Base-by-base conservation (phyloP, 306 rosid species). In the Hylodesmum podocarpum region DNA sequence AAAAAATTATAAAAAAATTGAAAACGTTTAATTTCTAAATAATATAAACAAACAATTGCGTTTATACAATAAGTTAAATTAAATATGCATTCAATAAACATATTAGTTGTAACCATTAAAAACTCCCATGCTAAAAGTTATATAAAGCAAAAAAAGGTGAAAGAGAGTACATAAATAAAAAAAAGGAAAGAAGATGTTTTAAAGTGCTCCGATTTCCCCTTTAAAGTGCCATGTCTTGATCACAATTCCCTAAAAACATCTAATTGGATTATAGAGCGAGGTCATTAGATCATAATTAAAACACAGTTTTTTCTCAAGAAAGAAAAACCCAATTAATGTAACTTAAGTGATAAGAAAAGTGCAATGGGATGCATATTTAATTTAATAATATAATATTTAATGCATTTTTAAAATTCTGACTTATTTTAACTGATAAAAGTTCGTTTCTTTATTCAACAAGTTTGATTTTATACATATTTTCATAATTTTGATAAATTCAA, bases 291-390 rank as follows among this genome's bases (percentile, higher is more conserved):
- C 64, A 70, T 41, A 67, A 7, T 55, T 9, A 29, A 57, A 34
- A 16, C 9, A 34, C 6, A 34, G 12, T 16, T 49, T 49, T n/a
- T 33, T 78, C 4, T 36, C 15, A 3, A 8, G 13, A 16, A 16
- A 22, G 11, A 49, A 46, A 79, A 11, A 18, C 5, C 31, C 0
- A 19, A 19, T n/a, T n/a, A n/a, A n/a, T 25, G 22, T 58, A 31
- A 59, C 81, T 55, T 68, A 78, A 46, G 76, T 21, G 28, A 9
- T 57, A 78, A 78, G 82, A 19, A 78, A 78, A 69, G 70, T 44
- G 31, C 29, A 41, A 31, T 6, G n/a, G n/a, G n/a, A n/a, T n/a
- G n/a, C n/a, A n/a, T n/a, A n/a, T n/a, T n/a, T n/a, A n/a, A n/a
- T n/a, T 7, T 28, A 6, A 14, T 27, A 58, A 15, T 29, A 29